Evolutionary conservation across 495 filamentous ascomycete genomes (phyloP), one percentile per base, ranked within the genome.

Genomic region (Annulohypoxylon stygium): DNA sequence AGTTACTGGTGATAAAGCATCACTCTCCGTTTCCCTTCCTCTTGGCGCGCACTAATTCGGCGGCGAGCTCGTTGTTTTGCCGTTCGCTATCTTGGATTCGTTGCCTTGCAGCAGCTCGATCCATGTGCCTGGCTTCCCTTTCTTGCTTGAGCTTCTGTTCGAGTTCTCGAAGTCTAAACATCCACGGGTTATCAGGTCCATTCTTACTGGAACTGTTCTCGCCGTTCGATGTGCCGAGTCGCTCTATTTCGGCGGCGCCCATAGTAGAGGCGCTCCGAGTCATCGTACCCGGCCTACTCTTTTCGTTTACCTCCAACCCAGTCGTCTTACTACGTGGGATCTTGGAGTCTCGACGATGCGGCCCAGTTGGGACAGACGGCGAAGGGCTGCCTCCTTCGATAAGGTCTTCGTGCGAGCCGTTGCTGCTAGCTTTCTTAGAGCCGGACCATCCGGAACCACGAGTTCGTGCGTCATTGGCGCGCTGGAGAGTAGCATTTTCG

Each of bases 111-210:
- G 92, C 93, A 30, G 84, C 90, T 20, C 95, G 89, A 82, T 99
- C 96, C 50, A 96, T 79, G 26, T 95, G 77, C 41, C 97, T 84
- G n/a, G 89, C 95, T 78, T 98, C 96, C 9, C 96, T 83, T 80
- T 99, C 96, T 18, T 90, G 90, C 75, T 97, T 97, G 30, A 99
- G 85, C 71, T 95, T 88, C 76, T 90, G 88, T 85, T 99, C 97
- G 47, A 98, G 80, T 72, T 98, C 94, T 59, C 91, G 87, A 16
- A 99, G 82, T 18, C 97, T 84, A 51, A 97, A 87, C 73, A 94
- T 90, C 93, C 93, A 98, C 36, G 88, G 84, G 75, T 91, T 89
- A 65, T 96, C 91, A 61, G 87, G 87, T 1, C 82, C 70, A 1
- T 79, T 81, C 75, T 57, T 73, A 18, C 43, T 73, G 20, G 39